A percentile compares a stretch with the other conserved stretches of the same genome.
Conservation (phyloP, 148 eudicot species). For the Chenopodium formosanum region DNA sequence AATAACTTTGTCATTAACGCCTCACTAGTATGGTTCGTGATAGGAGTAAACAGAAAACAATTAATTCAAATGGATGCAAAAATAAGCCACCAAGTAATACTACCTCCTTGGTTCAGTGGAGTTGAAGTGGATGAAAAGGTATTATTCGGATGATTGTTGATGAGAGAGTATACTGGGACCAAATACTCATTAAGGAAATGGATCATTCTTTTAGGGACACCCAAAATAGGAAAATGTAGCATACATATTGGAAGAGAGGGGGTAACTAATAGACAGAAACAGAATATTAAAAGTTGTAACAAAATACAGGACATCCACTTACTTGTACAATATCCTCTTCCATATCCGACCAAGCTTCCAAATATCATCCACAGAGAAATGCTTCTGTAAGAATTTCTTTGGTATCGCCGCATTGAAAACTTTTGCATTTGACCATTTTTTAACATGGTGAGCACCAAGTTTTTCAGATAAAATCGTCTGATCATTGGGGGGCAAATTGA, state of each 20-base stretch:
- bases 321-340: slow-evolving; percentile 62
- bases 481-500: slow-evolving; percentile 31
- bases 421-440: slow-evolving; percentile 25
- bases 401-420: slow-evolving; percentile 31
- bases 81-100: background rate
- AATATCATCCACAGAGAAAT: slow-evolving; percentile 47
- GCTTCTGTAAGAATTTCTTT: slow-evolving; percentile 35
- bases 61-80: slow-evolving; percentile 3
- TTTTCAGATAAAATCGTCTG: slow-evolving; percentile 32
- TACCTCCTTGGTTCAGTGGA: too few relatives aligned
- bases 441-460: slow-evolving; percentile 27
- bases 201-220: too few relatives aligned
- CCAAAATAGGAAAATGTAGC: too few relatives aligned
- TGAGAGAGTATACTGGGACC: too few relatives aligned
- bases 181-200: too few relatives aligned
- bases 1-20: background rate
- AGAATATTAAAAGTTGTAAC: background rate
- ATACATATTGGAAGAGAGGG: too few relatives aligned
- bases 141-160: too few relatives aligned
- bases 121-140: too few relatives aligned
- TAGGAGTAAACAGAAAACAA: background rate
- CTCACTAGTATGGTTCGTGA: background rate
- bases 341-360: slow-evolving; percentile 39
- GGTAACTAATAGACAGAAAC: background rate
- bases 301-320: slow-evolving; percentile 32